Evolutionary conservation across 208 protist genomes (phyloP).

Genomic region (Trypanosoma cruzi): DNA sequence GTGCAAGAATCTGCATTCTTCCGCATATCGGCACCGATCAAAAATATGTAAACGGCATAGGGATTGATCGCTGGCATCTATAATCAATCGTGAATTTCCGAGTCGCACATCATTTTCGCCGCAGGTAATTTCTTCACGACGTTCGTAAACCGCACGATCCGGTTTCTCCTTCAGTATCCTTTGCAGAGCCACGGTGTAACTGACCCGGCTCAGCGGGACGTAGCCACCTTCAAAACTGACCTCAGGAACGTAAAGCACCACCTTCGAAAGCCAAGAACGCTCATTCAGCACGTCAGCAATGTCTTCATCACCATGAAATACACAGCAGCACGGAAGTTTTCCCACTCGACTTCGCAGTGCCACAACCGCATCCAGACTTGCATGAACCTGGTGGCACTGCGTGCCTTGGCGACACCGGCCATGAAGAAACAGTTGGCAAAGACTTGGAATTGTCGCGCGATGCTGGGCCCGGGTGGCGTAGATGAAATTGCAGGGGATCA

Average conservation of each 20-base stretch:
- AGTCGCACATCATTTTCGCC: not conserved
- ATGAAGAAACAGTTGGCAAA: slow-evolving; percentile 73
- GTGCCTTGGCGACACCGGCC: slow-evolving; percentile 62
- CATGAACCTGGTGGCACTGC: slow-evolving; percentile 81
- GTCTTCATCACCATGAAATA: slow-evolving; percentile 56
- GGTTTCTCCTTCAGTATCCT: slow-evolving; percentile 45
- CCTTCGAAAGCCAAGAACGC: slow-evolving; percentile 12
- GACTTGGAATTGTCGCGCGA: slow-evolving; percentile 44
- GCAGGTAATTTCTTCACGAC: not conserved
- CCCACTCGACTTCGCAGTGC: slow-evolving; percentile 54
- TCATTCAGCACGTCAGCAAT: slow-evolving; percentile 2
- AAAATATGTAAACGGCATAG: slow-evolving; percentile 71
- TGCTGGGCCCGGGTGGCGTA: slow-evolving; percentile 23
- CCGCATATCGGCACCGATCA: slow-evolving; percentile 77
- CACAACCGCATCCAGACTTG: slow-evolving; percentile 46
- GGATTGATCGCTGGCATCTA: slow-evolving; percentile 17
- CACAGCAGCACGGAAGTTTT: slow-evolving; percentile 69
- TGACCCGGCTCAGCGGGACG: slow-evolving; percentile 53
- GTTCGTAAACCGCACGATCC: slow-evolving; percentile 17
- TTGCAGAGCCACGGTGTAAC: slow-evolving; percentile 66
- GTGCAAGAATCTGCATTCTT: slow-evolving; percentile 85
- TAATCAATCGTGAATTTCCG: not conserved
- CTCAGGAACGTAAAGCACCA: slow-evolving; percentile 11
- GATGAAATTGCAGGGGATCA: slow-evolving; percentile 17
- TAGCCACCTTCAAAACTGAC: slow-evolving; percentile 11